Base-by-base conservation (phyloP, 140 eudicot species). In the Cichorium intybus region DNA sequence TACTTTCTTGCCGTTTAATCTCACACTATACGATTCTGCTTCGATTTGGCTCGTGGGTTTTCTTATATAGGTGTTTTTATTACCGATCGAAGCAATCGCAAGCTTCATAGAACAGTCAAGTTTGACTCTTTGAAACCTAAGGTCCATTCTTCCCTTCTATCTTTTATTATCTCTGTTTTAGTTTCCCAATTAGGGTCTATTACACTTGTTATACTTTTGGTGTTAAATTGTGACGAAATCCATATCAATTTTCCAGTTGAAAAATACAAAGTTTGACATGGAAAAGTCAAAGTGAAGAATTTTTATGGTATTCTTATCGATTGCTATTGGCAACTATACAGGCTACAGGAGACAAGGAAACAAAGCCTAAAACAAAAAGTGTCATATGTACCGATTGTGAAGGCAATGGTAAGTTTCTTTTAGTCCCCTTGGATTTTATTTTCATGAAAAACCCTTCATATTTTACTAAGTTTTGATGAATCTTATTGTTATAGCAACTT, bases 381-480 rank as follows among this genome's bases (percentile, higher is more conserved):
- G 79, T 86, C 47, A 33, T 86, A 48, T 86, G 95, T 66, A 73
- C 75, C 10, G 85, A 80, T 43, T 83, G 95, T 68, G 85, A 83
- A 31, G 95, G 95, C 62, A 86, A 86, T 78, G 95, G 95, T 83
- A 74, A 80, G 72, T 60, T 66, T 34, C 17, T 55, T 47, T 33
- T 18, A 24, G 46, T 45, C 54, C 31, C 31, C 18, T 45, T 46
- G 16, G 26, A 46, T 31, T 48, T 65, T 7, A 14, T 21, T 60
- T 53, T 17, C 3, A 5, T 0, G 28, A 5, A 16, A 28, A 24
- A 10, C 16, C 48, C 35, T 24, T 34, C 21, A 50, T 62, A 7
- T 48, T 9, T 47, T 60, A 31, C 52, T 49, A 23, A 4, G 7
- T 24, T 48, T 59, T 18, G 12, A 50, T 17, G 16, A 10, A 28